A percentile compares a stretch with the other conserved stretches of the same genome.
Conservation (phyloP, 2,329 filamentous ascomycete species). For the Penicillium griseofulvum region DNA sequence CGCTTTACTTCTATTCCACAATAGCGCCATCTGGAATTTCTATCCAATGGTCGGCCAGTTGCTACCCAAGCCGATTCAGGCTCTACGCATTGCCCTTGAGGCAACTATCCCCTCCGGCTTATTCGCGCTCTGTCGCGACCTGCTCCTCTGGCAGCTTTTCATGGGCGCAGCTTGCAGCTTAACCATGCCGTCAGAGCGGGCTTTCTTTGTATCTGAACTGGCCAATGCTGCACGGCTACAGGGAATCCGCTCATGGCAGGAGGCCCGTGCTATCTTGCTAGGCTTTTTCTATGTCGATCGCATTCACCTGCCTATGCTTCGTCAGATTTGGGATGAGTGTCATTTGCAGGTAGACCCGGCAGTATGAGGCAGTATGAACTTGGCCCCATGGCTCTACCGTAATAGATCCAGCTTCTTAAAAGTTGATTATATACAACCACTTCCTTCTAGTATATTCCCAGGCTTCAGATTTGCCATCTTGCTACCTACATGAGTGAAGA, state of each 20-base stretch:
- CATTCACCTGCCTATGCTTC: conserved; percentile 29
- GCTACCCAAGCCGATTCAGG: conserved; percentile 35
- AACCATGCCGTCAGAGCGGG: conserved; percentile 25
- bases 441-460: background rate
- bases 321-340: conserved; percentile 35
- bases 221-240: conserved; percentile 28
- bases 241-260: conserved; percentile 34
- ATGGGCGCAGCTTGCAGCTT: conserved; percentile 34
- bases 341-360: conserved; percentile 18
- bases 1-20: conserved; percentile 40
- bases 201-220: conserved; percentile 35
- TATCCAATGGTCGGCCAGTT: conserved; percentile 37
- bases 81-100: conserved; percentile 34
- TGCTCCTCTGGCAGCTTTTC: conserved; percentile 40
- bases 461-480: background rate
- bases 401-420: background rate
- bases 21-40: conserved; percentile 40
- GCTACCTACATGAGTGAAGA: background rate
- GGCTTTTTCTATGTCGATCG: conserved; percentile 40
- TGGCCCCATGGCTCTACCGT: background rate
- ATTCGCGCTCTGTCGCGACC: conserved; percentile 33
- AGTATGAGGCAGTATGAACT: conserved; percentile 8
- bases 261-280: conserved; percentile 30
- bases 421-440: background rate
- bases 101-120: conserved; percentile 32